A percentile compares a stretch with the other conserved stretches of the same genome.
These are phyloP conservation scores for Chlorociboria aeruginascens DNA, from an alignment of 495 filamentous ascomycete genomes.

Conservation along the genomic window DNA sequence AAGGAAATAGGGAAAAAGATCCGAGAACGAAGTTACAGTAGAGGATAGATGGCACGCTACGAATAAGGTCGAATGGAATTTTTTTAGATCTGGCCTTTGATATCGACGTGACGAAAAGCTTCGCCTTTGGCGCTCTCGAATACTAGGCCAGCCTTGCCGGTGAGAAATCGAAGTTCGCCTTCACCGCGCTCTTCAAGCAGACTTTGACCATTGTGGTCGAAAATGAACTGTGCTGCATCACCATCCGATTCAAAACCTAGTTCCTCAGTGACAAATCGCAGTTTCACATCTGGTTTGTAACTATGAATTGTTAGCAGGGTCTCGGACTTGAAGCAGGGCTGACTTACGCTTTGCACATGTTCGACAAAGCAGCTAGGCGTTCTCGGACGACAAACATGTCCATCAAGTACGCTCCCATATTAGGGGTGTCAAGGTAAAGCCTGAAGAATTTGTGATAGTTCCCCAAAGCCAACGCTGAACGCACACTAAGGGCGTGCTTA, in stretches of 20 bases:
- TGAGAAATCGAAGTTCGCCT: conserved; percentile 60
- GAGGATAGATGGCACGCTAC: conserved; percentile 8
- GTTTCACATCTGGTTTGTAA: conserved; percentile 78
- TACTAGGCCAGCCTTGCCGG: conserved; percentile 54
- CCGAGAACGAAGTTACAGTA: conserved; percentile 10
- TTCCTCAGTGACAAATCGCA: conserved; percentile 90
- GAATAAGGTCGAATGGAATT: conserved; percentile 6
- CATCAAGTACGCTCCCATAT: conserved; percentile 97
- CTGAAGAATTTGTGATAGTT: conserved; percentile 98
- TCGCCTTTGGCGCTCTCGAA: conserved; percentile 62
- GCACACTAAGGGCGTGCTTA: conserved; percentile 83
- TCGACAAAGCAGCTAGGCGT: conserved; percentile 76
- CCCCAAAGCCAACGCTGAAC: conserved; percentile 80
- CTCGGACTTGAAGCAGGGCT: background rate
- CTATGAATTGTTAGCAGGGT: conserved; percentile 29
- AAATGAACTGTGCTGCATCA: conserved; percentile 80
- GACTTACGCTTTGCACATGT: conserved; percentile 89
- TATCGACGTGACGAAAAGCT: conserved; percentile 80
- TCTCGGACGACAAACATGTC: conserved; percentile 97
- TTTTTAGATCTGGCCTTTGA: conserved; percentile 87
- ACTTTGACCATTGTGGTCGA: conserved; percentile 58
- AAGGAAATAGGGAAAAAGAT: conserved; percentile 14
- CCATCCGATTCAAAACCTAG: conserved; percentile 89
- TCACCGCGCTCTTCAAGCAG: conserved; percentile 63
- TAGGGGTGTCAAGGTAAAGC: conserved; percentile 84